phyloP scores from a whole-genome alignment of 345 rosid species.

The Toxicodendron radicans region DNA sequence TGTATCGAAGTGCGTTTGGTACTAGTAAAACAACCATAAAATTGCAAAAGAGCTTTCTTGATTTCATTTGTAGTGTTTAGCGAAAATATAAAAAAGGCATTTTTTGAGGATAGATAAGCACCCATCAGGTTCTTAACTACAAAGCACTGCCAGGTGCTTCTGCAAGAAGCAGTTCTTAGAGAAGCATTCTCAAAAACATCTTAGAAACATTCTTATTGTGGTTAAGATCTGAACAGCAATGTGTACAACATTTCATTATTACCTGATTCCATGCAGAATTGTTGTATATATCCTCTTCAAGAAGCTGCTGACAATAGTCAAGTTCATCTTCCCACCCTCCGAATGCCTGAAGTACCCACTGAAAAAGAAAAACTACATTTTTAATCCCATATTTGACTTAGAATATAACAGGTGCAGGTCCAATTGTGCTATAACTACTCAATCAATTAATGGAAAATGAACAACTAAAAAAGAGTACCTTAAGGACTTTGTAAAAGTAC shows the following conservation, averaged over 20 bases:
- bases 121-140: neutral
- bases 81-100: neutral
- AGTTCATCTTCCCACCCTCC: constrained; percentile 98
- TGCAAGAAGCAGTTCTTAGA: neutral
- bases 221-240: neutral
- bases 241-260: neutral
- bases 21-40: neutral
- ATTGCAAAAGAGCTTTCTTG: neutral
- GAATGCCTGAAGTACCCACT: constrained; percentile 81
- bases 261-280: constrained; percentile 99
- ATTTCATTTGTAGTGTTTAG: neutral
- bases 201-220: neutral
- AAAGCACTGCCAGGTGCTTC: neutral
- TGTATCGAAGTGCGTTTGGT: neutral
- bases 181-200: neutral
- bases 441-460: neutral
- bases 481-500: neutral
- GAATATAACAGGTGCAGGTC: neutral
- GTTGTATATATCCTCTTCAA: constrained; percentile 77
- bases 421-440: constrained; percentile 1
- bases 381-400: neutral
- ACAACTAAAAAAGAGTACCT: neutral
- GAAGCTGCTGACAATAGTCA: constrained; percentile 66
- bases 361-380: constrained; percentile 17
- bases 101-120: neutral